phyloP scores from a whole-genome alignment of 306 rosid genomes.

The Rosa rugosa region DNA sequence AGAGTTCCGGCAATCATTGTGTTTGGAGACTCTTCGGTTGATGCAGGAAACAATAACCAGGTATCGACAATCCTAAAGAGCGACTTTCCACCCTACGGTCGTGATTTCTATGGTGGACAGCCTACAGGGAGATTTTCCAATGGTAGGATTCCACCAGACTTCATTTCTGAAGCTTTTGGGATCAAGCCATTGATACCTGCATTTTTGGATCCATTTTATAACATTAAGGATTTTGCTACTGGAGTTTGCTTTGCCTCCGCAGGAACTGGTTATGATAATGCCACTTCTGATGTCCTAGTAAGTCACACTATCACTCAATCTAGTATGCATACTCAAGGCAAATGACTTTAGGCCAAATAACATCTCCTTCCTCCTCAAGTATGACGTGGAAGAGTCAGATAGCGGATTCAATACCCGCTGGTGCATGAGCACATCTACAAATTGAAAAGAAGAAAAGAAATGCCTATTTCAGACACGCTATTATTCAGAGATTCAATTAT shows the following conservation, averaged over 20 bases:
- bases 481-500: neutral
- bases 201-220: constrained; percentile 47
- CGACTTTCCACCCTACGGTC: constrained; percentile 51
- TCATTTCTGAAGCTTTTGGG: constrained; percentile 52
- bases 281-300: constrained; percentile 53
- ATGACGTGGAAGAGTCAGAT: neutral
- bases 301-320: constrained; percentile 27
- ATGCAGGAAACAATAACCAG: constrained; percentile 63
- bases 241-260: constrained; percentile 74
- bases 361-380: neutral
- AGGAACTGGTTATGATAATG: constrained; percentile 62
- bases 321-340: neutral
- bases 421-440: neutral
- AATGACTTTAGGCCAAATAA: neutral
- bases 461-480: neutral
- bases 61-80: constrained; percentile 50
- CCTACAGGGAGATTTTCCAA: constrained; percentile 62
- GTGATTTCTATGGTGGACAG: constrained; percentile 39
- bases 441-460: neutral
- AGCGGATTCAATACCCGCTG: neutral
- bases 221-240: constrained; percentile 42
- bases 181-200: constrained; percentile 51
- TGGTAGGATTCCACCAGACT: constrained; percentile 53
- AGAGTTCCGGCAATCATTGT: constrained; percentile 50
- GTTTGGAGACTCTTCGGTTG: constrained; percentile 65